Evolutionary conservation across 2,329 filamentous ascomycete species (phyloP).

Genomic region (Phaeosphaeriaceae sp.): DNA sequence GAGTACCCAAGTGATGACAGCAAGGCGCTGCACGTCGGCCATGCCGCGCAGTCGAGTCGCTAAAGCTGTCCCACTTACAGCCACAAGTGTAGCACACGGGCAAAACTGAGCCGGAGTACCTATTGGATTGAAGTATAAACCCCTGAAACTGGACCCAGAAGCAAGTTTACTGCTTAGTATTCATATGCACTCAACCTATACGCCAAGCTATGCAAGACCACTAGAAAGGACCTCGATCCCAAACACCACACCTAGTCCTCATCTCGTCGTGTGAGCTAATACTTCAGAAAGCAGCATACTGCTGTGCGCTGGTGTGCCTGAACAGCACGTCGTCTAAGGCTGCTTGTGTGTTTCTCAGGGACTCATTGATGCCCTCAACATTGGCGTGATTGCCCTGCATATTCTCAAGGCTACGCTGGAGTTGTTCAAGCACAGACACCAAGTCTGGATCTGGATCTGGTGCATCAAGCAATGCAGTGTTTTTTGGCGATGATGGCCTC

Average conservation of each 20-base stretch:
- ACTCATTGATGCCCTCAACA: slow-evolving; percentile 43
- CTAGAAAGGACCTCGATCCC: slow-evolving; percentile 21
- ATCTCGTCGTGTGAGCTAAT: slow-evolving; percentile 32
- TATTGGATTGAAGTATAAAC: slow-evolving; percentile 30
- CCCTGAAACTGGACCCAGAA: slow-evolving; percentile 23
- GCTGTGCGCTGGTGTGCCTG: slow-evolving; percentile 36
- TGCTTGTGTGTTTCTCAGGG: slow-evolving; percentile 35
- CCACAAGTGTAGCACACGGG: neutral
- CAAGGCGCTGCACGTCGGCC: slow-evolving; percentile 3
- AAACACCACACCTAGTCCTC: slow-evolving; percentile 16
- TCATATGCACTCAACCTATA: slow-evolving; percentile 16
- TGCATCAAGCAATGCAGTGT: slow-evolving; percentile 31
- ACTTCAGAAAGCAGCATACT: slow-evolving; percentile 41
- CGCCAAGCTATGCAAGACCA: slow-evolving; percentile 27
- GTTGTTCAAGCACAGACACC: slow-evolving; percentile 43
- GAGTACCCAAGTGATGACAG: slow-evolving; percentile 21
- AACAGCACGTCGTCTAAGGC: slow-evolving; percentile 46
- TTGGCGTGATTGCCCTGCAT: slow-evolving; percentile 49
- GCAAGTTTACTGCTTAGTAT: slow-evolving; percentile 20
- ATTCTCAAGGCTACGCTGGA: slow-evolving; percentile 46
- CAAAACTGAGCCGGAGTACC: slow-evolving; percentile 11
- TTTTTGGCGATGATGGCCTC: slow-evolving; percentile 23
- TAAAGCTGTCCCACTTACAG: neutral
- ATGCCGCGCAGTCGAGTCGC: neutral
- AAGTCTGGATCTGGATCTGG: slow-evolving; percentile 41